Evolutionary conservation across 179 eudicot genomes (phyloP).

Genomic region (Carnegiea gigantea): DNA sequence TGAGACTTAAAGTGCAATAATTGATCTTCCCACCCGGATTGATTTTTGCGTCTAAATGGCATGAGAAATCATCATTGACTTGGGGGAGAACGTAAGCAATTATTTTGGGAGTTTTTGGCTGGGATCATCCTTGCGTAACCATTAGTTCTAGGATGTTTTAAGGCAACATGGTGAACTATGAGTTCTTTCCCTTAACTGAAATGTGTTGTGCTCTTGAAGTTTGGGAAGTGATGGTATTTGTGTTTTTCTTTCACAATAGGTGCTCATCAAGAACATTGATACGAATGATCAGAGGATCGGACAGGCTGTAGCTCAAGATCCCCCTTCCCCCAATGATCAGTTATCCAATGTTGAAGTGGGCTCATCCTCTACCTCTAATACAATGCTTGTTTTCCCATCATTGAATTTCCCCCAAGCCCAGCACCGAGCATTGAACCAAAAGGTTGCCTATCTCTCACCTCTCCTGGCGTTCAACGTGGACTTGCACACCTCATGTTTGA

Average conservation of each 20-base stretch:
- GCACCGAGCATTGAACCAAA: conserved; percentile 32
- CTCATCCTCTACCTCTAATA: conserved; percentile 29
- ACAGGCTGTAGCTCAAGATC: conserved; percentile 74
- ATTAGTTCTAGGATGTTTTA: not conserved
- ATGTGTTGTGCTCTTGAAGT: not conserved
- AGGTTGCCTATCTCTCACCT: conserved; percentile 78
- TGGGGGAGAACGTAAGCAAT: not conserved
- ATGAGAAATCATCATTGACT: not conserved
- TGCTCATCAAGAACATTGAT: conserved; percentile 58
- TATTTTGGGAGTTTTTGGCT: not conserved
- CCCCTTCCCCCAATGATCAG: conserved; percentile 45
- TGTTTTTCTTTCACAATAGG: conserved; percentile 30
- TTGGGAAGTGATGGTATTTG: conserved; percentile 7
- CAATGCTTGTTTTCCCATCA: conserved; percentile 66
- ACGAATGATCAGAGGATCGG: conserved; percentile 54
- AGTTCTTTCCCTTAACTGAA: not conserved
- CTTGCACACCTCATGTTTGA: conserved; percentile 78
- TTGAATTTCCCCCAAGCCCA: conserved; percentile 35
- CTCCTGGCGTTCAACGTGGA: conserved; percentile 78
- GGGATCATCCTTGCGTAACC: not conserved
- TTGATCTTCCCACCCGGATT: not conserved
- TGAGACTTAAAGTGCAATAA: not conserved
- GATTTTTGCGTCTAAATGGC: not conserved
- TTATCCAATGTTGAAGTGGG: conserved; percentile 30
- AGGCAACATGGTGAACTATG: not conserved